Base-by-base conservation (phyloP, 164 flowering plant genomes). In the Tetrastigma voinierianum region DNA sequence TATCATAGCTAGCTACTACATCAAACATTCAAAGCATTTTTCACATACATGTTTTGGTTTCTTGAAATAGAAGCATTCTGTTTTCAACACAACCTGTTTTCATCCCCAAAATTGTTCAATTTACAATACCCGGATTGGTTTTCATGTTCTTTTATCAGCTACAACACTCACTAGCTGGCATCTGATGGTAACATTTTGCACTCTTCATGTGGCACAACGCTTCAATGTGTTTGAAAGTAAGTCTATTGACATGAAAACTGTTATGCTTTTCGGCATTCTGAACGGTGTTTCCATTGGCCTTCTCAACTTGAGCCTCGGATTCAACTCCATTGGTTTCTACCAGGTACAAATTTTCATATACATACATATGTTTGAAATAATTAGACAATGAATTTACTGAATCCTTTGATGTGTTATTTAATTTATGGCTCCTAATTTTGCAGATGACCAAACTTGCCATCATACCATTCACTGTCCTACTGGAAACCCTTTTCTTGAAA, bases 391-490 rank as follows among this genome's bases (percentile, higher is more conserved):
- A 32, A 32, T 32, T 7, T 24, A 32, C 6, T 4, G 40, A 32
- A 32, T 32, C 6, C 40, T 3, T 32, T 32, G 23, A 43, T 32
- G 9, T 59, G 1, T 4, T 43, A 32, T 40, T 53, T 46, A 7
- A 32, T 40, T 53, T 46, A 7, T 18, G 44, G 59, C 24, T 66
- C 10, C 21, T 64, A 49, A 7, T 60, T 59, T 54, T 74, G 77
- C 97, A 93, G 95, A 96, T 96, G 99, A 96, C 99, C 17, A 96
- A 96, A 73, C 94, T 96, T 60, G 99, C 98, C 47, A 90, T 96
- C 64, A 96, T 96, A 68, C 99, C 99, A 67, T 96, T 92, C 78
- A 96, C 99, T 13, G 98, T 96, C 1, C 17, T 96, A 46, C 68
- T 96, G 67, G 99, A 96, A 80, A 96, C 99, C 9, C 1, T 86